phyloP scores from a whole-genome alignment of 352 stramenopile genomes.

The Phytophthora ohioensis region DNA sequence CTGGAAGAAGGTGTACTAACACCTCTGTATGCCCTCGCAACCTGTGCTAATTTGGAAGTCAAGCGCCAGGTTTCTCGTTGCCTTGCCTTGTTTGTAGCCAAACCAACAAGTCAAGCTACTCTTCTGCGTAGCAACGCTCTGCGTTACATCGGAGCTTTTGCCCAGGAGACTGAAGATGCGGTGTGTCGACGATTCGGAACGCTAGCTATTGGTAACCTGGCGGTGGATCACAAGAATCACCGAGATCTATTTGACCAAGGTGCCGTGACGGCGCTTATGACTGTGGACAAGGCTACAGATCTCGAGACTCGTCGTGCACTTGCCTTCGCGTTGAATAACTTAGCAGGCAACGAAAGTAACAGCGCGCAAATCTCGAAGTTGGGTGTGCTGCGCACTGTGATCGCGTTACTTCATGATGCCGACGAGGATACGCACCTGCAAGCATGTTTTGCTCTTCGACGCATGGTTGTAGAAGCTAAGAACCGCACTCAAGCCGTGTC shows the following conservation, averaged over 20 bases:
- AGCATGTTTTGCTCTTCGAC: slow-evolving; percentile 91
- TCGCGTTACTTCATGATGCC: slow-evolving; percentile 85
- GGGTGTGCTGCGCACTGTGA: slow-evolving; percentile 86
- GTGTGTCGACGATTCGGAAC: slow-evolving; percentile 92
- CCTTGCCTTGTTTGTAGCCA: slow-evolving; percentile 94
- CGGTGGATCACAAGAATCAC: slow-evolving; percentile 90
- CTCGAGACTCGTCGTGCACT: slow-evolving; percentile 93
- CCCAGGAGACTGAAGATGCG: slow-evolving; percentile 81
- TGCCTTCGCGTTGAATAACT: slow-evolving; percentile 96
- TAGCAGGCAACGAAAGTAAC: slow-evolving; percentile 93
- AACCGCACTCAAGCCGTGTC: slow-evolving; percentile 94
- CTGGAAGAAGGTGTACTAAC: slow-evolving; percentile 93
- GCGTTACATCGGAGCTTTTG: slow-evolving; percentile 88
- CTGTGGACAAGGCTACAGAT: slow-evolving; percentile 82
- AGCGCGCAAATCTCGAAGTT: slow-evolving; percentile 87
- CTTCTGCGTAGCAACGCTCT: slow-evolving; percentile 90
- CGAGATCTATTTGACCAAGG: slow-evolving; percentile 94
- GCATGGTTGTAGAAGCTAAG: slow-evolving; percentile 92
- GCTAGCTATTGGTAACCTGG: slow-evolving; percentile 93
- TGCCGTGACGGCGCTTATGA: slow-evolving; percentile 90
- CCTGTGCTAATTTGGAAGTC: slow-evolving; percentile 85
- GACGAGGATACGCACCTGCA: slow-evolving; percentile 96
- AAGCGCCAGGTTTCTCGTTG: slow-evolving; percentile 93
- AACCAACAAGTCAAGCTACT: slow-evolving; percentile 89
- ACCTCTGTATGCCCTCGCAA: slow-evolving; percentile 89